These are phyloP conservation scores for Cryphonectria japonica DNA, from an alignment of 2,329 filamentous ascomycete species.

Conservation along the genomic window DNA sequence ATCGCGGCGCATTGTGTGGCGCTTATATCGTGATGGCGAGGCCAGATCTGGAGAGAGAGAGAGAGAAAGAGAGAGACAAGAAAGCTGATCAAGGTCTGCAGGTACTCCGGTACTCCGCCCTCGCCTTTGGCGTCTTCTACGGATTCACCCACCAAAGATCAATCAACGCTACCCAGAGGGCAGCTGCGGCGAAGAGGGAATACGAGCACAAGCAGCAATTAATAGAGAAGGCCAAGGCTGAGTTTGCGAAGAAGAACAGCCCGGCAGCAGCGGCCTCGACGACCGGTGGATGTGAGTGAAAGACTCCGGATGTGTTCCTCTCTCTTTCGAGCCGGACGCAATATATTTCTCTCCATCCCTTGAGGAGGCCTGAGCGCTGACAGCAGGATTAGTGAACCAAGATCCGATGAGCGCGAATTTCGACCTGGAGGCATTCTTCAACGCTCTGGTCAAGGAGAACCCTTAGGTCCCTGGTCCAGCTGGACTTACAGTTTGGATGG, in stretches of 20 bases:
- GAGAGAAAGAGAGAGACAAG: slow-evolving; percentile 3
- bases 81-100: slow-evolving; percentile 44
- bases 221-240: slow-evolving; percentile 91
- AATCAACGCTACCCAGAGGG: slow-evolving; percentile 73
- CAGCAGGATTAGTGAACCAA: slow-evolving; percentile 41
- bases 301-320: not conserved
- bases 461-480: slow-evolving; percentile 43
- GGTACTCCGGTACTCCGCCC: slow-evolving; percentile 97
- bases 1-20: slow-evolving; percentile 5
- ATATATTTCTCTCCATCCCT: slow-evolving; percentile 29
- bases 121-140: slow-evolving; percentile 91
- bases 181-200: slow-evolving; percentile 74
- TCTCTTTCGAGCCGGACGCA: slow-evolving; percentile 22
- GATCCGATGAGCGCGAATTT: slow-evolving; percentile 86
- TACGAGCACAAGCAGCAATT: slow-evolving; percentile 89
- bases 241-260: slow-evolving; percentile 79
- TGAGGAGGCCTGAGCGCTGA: slow-evolving; percentile 28
- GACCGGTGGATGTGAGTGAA: slow-evolving; percentile 39
- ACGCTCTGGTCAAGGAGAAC: slow-evolving; percentile 61
- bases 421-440: slow-evolving; percentile 85
- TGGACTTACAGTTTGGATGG: slow-evolving; percentile 32
- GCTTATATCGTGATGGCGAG: not conserved
- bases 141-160: slow-evolving; percentile 91
- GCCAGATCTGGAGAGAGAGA: slow-evolving; percentile 1
- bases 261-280: slow-evolving; percentile 43